These are phyloP conservation scores for Suillus occidentalis DNA, from an alignment of 768 basidiomycete genomes.

Conservation along the genomic window DNA sequence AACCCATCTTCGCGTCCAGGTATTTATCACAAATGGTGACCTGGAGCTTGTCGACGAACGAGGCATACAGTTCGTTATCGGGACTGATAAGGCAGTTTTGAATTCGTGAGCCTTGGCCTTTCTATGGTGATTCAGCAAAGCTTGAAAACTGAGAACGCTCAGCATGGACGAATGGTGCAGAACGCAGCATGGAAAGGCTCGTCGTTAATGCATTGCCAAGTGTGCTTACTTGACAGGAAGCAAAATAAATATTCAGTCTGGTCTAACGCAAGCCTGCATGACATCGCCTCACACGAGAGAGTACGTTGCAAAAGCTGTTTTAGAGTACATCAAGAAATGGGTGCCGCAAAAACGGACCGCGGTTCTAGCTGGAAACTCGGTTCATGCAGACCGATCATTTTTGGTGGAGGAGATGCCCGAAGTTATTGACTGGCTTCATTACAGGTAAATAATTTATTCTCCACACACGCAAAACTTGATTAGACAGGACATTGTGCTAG, in stretches of 20 bases:
- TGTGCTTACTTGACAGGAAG: not conserved
- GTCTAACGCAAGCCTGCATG: conserved; percentile 78
- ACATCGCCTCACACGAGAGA: conserved; percentile 64
- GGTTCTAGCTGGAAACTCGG: conserved; percentile 84
- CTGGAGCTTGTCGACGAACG: conserved; percentile 71
- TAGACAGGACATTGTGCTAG: conserved; percentile 33
- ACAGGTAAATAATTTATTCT: conserved; percentile 49
- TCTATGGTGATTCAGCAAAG: conserved; percentile 1
- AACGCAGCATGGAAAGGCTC: conserved; percentile 73
- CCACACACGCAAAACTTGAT: not conserved
- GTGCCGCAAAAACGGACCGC: conserved; percentile 63
- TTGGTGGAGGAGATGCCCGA: conserved; percentile 79
- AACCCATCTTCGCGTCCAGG: conserved; percentile 39
- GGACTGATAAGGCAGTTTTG: conserved; percentile 64
- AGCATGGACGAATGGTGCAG: conserved; percentile 92
- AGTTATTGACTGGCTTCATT: conserved; percentile 77
- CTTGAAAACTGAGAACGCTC: not conserved
- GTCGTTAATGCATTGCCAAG: conserved; percentile 17
- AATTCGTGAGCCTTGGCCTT: conserved; percentile 52
- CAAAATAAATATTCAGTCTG: conserved; percentile 51
- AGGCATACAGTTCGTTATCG: conserved; percentile 76
- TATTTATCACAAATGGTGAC: conserved; percentile 86
- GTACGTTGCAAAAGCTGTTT: conserved; percentile 57
- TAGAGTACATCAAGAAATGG: conserved; percentile 84
- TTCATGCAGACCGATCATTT: conserved; percentile 79